Evolutionary conservation across 441 rosid species (phyloP).

Genomic region (Brassica balearica): DNA sequence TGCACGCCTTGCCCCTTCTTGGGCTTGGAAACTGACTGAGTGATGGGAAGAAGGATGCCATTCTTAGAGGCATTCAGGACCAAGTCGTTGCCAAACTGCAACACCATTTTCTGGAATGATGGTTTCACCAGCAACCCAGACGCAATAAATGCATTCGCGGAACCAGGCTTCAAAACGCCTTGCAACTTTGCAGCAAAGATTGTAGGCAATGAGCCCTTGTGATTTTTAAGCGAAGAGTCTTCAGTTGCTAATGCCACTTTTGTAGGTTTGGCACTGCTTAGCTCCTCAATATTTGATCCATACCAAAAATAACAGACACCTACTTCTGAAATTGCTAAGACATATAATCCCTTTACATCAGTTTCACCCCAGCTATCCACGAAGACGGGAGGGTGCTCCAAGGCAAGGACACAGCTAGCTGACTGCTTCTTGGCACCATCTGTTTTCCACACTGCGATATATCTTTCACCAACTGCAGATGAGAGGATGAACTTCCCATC

Average conservation of each 20-base stretch:
- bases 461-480: constrained; percentile 83
- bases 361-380: constrained; percentile 68
- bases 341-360: constrained; percentile 56
- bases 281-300: constrained; percentile 68
- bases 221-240: constrained; percentile 49
- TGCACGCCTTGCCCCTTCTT: constrained; percentile 57
- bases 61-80: constrained; percentile 65
- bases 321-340: constrained; percentile 84
- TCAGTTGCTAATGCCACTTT: constrained; percentile 64
- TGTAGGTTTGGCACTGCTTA: constrained; percentile 66
- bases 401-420: constrained; percentile 88
- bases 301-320: constrained; percentile 93
- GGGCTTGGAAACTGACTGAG: constrained; percentile 55
- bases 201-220: constrained; percentile 55
- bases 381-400: constrained; percentile 93
- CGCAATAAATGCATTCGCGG: constrained; percentile 69
- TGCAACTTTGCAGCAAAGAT: constrained; percentile 88
- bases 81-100: constrained; percentile 70
- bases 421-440: constrained; percentile 80
- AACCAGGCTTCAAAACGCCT: constrained; percentile 60
- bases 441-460: constrained; percentile 79
- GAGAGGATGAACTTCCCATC: constrained; percentile 83
- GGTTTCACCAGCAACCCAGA: constrained; percentile 84
- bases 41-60: constrained; percentile 76
- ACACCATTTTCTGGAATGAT: constrained; percentile 73